Percentiles rank a stretch among this genome's conserved stretches.
Conservation (phyloP, 2,329 filamentous ascomycete species). For the Nemania bipapillata region DNA sequence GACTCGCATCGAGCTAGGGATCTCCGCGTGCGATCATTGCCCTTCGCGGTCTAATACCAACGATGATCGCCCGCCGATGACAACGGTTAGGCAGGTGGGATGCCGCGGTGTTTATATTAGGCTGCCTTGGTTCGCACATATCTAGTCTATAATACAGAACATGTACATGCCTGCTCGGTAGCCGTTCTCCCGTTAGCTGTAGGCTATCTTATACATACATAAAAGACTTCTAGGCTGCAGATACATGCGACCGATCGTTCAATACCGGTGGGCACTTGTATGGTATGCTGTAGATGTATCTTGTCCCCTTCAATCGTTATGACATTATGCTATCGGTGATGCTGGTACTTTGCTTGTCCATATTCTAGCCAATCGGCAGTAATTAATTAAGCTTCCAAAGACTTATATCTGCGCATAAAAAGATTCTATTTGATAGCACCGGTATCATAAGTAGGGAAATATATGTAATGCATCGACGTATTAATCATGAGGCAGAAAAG, state of each 20-base stretch:
- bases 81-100: background rate
- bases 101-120: background rate
- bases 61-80: background rate
- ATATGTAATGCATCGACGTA: background rate
- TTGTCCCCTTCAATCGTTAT: no score
- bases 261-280: background rate
- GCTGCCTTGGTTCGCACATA: background rate
- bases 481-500: background rate
- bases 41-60: constrained; percentile 3
- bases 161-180: no score
- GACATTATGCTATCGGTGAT: background rate
- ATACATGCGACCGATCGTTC: background rate
- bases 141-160: background rate
- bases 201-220: no score
- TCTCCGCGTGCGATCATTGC: constrained; percentile 1
- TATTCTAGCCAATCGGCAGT: background rate
- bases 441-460: background rate
- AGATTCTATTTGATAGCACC: background rate
- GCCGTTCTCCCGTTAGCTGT: background rate
- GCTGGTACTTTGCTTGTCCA: background rate
- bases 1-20: background rate
- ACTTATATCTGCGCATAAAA: background rate
- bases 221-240: no score
- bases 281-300: no score
- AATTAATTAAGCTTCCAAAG: background rate